Base-by-base conservation (phyloP, 2,329 filamentous ascomycete genomes). In the Alternaria ventricosa region DNA sequence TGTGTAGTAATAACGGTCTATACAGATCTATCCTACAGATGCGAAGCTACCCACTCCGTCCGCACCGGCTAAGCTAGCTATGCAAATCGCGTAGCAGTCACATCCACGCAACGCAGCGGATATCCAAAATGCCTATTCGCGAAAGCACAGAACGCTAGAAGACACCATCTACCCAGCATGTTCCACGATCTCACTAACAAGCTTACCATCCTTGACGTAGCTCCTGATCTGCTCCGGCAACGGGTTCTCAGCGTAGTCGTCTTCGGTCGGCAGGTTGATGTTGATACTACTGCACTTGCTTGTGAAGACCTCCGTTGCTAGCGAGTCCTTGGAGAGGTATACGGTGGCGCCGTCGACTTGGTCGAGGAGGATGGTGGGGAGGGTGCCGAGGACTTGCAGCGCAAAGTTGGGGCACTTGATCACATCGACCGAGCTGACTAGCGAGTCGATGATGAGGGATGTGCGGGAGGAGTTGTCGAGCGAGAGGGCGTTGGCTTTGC, bases 361-460 rank as follows among this genome's bases (percentile, higher is more conserved):
- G 79, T 99, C 96, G 61, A 99, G 85, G 77, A 97, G 84, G 61
- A 98, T 87, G 3, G 95, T 97, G 2, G 96, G 96, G 13, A 97
- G 87, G 4, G 87, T 88, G 56, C 94, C 94, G 59, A 96, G 83
- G 56, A 99, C 92, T 81, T 97, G 94, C n/a, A 98, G 85, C 13
- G 94, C 94, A 78, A 99, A 97, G 80, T 96, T 97, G 71, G 92
- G 88, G 51, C 92, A 95, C 83, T 98, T 98, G 85, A 99, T 96
- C 23, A 97, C 92, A 76, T 99, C 96, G 60, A 99, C 89, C 30
- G 92, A 93, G 53, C 92, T 96, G 51, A 98, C 92, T 11, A 98
- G 89, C 1, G 90, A 92, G 73, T 98, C 95, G 57, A 98, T 87
- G 55, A 98, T 89, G 57, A 99, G 87, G 27, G 93, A 96, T 18